A percentile compares a stretch with the other conserved stretches of the same genome.
phyloP scores from a whole-genome alignment of 345 rosid genomes.

The Ricinus communis region DNA sequence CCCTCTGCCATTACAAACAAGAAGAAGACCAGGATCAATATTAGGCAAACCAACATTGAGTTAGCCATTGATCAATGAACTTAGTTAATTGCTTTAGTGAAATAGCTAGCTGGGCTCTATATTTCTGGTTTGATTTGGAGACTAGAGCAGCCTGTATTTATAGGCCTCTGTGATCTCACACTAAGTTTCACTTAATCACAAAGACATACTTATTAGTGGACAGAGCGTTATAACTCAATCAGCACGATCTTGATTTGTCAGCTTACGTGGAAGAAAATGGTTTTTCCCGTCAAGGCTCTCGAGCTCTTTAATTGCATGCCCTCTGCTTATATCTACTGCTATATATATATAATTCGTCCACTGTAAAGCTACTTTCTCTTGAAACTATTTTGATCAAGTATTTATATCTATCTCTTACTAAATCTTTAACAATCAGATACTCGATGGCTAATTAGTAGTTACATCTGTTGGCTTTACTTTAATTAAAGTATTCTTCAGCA shows the following conservation, averaged over 20 bases:
- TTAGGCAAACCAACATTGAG: neutral
- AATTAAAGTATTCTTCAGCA: no score
- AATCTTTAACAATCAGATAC: no score
- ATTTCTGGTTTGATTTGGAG: neutral
- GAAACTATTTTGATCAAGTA: no score
- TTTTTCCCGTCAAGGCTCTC: neutral
- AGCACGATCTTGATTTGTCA: conserved; percentile 7
- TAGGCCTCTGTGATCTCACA: neutral
- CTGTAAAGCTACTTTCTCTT: no score
- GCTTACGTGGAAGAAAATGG: neutral
- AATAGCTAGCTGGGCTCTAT: no score
- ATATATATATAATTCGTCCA: no score
- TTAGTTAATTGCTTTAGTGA: neutral
- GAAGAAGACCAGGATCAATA: neutral
- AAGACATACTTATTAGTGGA: conserved; percentile 12
- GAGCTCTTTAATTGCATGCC: no score
- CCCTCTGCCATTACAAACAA: neutral
- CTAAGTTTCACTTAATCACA: neutral
- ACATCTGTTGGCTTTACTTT: no score
- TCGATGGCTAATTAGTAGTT: no score
- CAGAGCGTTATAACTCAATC: conserved; percentile 1
- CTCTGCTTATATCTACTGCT: no score
- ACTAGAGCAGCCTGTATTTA: neutral
- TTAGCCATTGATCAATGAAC: conserved; percentile 11
- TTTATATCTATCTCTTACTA: no score